Conservation (phyloP, 352 stramenopile genomes). For the Phytophthora sp. region DNA sequence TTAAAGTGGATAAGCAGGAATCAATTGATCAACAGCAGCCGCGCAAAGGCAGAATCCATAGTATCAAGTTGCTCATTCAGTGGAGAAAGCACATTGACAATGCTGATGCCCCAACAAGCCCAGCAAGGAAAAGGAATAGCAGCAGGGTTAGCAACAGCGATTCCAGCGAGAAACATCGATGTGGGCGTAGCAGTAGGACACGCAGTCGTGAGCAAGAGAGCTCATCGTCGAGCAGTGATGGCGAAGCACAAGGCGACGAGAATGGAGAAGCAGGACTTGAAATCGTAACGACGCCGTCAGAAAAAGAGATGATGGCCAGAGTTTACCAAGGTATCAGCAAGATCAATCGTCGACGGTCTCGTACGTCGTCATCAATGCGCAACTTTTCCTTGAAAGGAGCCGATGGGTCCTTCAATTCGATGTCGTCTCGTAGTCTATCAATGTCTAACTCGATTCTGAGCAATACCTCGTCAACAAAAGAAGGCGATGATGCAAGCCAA, state of each 20-base stretch:
- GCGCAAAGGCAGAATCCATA: slow-evolving; percentile 57
- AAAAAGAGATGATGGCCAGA: slow-evolving; percentile 74
- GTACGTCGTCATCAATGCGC: slow-evolving; percentile 60
- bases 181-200: slow-evolving; percentile 20
- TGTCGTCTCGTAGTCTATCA: slow-evolving; percentile 57
- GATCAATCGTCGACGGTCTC: slow-evolving; percentile 74
- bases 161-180: slow-evolving; percentile 27
- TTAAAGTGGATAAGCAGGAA: slow-evolving; percentile 29
- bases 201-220: slow-evolving; percentile 22
- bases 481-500: slow-evolving; percentile 27
- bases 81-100: slow-evolving; percentile 58
- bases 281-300: slow-evolving; percentile 72
- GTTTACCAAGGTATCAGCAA: slow-evolving; percentile 75
- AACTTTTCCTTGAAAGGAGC: slow-evolving; percentile 52
- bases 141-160: slow-evolving; percentile 23
- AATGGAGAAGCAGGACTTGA: slow-evolving; percentile 49
- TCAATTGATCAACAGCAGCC: slow-evolving; percentile 25
- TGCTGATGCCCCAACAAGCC: slow-evolving; percentile 9
- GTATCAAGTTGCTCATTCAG: slow-evolving; percentile 77
- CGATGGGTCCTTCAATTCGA: slow-evolving; percentile 38
- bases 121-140: slow-evolving; percentile 25
- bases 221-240: slow-evolving; percentile 28
- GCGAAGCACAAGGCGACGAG: slow-evolving; percentile 30
- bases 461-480: slow-evolving; percentile 45
- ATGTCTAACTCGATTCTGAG: slow-evolving; percentile 63